Evolutionary conservation across 257 asterid species (phyloP).

Genomic region (Leonotis leonurus): DNA sequence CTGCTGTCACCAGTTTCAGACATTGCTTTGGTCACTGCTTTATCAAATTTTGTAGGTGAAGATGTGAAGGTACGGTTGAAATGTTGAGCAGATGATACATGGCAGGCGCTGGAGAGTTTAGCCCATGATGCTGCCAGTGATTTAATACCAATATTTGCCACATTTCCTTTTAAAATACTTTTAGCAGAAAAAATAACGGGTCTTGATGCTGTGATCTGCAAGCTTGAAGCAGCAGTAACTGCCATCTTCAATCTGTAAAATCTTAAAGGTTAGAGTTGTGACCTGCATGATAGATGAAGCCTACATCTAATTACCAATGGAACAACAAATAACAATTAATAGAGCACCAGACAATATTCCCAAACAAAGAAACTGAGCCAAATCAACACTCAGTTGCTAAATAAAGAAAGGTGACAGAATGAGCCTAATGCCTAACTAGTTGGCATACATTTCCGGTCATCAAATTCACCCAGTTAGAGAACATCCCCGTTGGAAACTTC

Average conservation of each 20-base stretch:
- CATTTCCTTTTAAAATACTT: conserved; percentile 22
- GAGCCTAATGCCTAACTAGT: not conserved
- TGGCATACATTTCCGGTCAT: not conserved
- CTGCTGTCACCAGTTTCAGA: conserved; percentile 47
- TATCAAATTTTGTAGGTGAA: conserved; percentile 32
- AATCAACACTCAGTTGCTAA: not conserved
- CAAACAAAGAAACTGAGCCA: not conserved
- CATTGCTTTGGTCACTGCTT: conserved; percentile 47
- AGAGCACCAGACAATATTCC: not conserved
- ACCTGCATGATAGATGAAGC: conserved; percentile 20
- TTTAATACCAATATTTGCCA: conserved; percentile 23
- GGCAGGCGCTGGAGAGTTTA: conserved; percentile 45
- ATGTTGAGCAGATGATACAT: conserved; percentile 38
- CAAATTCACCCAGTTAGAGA: not conserved
- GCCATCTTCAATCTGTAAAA: conserved; percentile 45
- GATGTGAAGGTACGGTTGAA: conserved; percentile 41
- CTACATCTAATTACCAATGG: not conserved
- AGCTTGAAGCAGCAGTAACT: conserved; percentile 49
- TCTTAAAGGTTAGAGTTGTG: conserved; percentile 4
- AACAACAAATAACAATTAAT: not conserved
- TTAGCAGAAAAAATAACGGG: conserved; percentile 44
- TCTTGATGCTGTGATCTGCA: conserved; percentile 47
- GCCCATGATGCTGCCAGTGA: conserved; percentile 33
- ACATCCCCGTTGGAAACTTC: not conserved
- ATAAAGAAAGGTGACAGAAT: not conserved